These are phyloP conservation scores for Penicillium vulpinum DNA, from an alignment of 2,329 filamentous ascomycete species.

Conservation along the genomic window DNA sequence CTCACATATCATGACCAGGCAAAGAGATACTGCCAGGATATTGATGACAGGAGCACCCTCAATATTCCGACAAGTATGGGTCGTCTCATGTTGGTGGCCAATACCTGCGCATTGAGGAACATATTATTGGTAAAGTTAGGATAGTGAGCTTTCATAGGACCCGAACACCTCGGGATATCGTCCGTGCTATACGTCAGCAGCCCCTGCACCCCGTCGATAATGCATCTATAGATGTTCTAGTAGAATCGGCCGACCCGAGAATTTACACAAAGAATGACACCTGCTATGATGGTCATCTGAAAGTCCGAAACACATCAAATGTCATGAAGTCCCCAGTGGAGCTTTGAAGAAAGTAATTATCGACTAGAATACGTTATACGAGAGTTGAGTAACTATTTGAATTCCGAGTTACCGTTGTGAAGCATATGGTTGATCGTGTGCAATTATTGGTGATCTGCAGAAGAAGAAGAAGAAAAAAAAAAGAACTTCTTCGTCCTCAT, in stretches of 20 bases:
- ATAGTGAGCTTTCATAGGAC: background rate
- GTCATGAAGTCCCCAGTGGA: background rate
- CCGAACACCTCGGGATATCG: background rate
- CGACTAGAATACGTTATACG: no score
- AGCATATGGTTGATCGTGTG: background rate
- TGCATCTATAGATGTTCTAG: background rate
- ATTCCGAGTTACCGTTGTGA: background rate
- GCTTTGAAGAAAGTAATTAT: background rate
- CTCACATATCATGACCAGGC: background rate
- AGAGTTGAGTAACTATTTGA: no score
- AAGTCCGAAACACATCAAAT: background rate
- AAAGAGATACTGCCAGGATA: background rate
- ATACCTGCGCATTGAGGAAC: background rate
- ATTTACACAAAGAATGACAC: background rate
- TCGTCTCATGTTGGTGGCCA: background rate
- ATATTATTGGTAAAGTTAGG: background rate
- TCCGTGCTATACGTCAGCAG: background rate
- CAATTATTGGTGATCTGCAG: background rate
- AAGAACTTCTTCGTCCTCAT: no score
- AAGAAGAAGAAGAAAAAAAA: no score
- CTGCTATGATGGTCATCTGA: background rate
- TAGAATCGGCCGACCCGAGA: background rate
- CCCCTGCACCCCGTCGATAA: no score
- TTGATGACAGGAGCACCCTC: background rate
- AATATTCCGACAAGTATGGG: background rate